Evolutionary conservation across 2,329 filamentous ascomycete genomes (phyloP), one percentile per base, ranked within the genome.

Genomic region (Gremmenia infestans): DNA sequence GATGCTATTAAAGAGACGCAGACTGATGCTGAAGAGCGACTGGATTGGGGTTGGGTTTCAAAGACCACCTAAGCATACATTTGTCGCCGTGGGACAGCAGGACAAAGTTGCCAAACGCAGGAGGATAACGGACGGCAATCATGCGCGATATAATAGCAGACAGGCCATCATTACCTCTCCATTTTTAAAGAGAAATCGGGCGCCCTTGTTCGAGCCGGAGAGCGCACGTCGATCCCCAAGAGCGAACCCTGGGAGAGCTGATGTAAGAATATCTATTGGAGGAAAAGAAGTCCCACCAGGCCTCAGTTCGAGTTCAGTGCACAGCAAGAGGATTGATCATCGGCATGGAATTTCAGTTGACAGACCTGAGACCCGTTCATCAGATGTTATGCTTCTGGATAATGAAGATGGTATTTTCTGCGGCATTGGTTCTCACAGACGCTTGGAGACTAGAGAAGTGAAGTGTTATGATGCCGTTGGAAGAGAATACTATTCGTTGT

Each of bases 361-460:
- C 19, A 42, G 45, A 39, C 50, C 46, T 32, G 58, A 47, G 19
- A 54, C 50, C 2, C 22, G 49, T 22, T 63, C 62, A n/a, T 67
- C 66, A 12, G 67, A 69, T 53, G 48, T 67, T 5, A 67, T 69
- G 67, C 56, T 69, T 14, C 55, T 70, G 9, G 67, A 67, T 23
- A 55, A 61, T 40, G 57, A 64, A 37, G 54, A 54, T 22, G 14
- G 36, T 11, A 14, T 47, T 12, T 32, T 32, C 19, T 19, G 45
- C 9, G 45, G 45, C 12, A 28, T 48, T 28, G 12, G 17, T 17
- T 28, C 19, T 14, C 36, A 28, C 36, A 48, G 45, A 19, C 25
- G 50, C 19, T 11, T 22, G n/a, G 5, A 37, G 36, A 37, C 19
- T 8, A 12, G 51, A 36, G 23, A 47, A 32, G n/a, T 32, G 5